Percentiles rank a stretch among this genome's conserved stretches.
These are phyloP conservation scores for Phytophthora vignae DNA, from an alignment of 352 stramenopile genomes.

Conservation along the genomic window DNA sequence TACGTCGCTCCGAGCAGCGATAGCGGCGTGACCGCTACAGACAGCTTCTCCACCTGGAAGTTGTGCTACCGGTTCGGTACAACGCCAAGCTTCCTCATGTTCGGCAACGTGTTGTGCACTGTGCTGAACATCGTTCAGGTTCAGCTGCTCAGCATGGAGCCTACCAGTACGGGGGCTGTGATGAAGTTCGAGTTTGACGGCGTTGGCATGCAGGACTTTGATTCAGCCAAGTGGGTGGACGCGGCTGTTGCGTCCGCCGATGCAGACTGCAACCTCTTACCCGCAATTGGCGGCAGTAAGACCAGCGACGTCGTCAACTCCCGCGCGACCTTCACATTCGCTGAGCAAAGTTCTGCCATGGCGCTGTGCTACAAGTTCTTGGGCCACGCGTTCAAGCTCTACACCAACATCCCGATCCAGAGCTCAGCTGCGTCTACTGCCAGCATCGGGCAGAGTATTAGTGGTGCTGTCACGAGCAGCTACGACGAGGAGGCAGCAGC, in stretches of 20 bases:
- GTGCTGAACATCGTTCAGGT: conserved; percentile 65
- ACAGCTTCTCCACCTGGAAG: conserved; percentile 64
- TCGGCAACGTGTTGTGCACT: conserved; percentile 64
- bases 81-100: conserved; percentile 60
- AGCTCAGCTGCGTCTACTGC: conserved; percentile 36
- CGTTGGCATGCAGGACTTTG: conserved; percentile 67
- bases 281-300: conserved; percentile 49
- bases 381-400: conserved; percentile 61
- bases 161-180: conserved; percentile 43
- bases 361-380: conserved; percentile 71
- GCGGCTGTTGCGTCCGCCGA: conserved; percentile 33
- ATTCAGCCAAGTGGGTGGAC: conserved; percentile 65
- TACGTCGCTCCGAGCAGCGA: conserved; percentile 44
- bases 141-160: conserved; percentile 38
- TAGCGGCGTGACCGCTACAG: conserved; percentile 7
- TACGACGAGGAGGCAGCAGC: conserved; percentile 45
- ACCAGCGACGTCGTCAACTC: conserved; percentile 44
- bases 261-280: conserved; percentile 49
- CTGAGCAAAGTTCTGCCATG: conserved; percentile 47
- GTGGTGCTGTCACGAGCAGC: not conserved
- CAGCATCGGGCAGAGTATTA: conserved; percentile 13
- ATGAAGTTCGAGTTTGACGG: conserved; percentile 74
- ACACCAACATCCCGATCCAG: conserved; percentile 46
- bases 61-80: conserved; percentile 77
- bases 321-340: conserved; percentile 54